phyloP scores from a whole-genome alignment of 352 stramenopile species.

The Globisporangium spiculum region DNA sequence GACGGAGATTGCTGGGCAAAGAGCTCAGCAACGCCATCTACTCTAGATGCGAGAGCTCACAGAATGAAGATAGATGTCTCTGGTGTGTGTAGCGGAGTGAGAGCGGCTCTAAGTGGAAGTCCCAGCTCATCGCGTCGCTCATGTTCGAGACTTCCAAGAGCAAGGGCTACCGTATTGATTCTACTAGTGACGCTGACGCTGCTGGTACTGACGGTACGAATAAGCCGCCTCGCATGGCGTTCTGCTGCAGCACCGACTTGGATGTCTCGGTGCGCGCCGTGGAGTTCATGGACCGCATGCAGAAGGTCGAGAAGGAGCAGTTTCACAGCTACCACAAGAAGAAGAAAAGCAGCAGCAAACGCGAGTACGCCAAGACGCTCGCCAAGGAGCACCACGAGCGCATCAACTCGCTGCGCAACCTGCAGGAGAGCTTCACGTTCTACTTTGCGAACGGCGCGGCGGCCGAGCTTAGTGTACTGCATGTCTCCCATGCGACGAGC shows the following conservation, averaged over 20 bases:
- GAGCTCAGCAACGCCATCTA: no score
- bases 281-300: slow-evolving; percentile 63
- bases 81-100: no score
- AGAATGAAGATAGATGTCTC: no score
- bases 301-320: slow-evolving; percentile 41
- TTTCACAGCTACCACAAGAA: slow-evolving; percentile 32
- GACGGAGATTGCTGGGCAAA: no score
- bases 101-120: no score
- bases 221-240: slow-evolving; percentile 49
- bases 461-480: slow-evolving; percentile 34
- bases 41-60: no score
- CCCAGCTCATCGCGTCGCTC: slow-evolving; percentile 60
- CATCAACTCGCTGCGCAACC: slow-evolving; percentile 51
- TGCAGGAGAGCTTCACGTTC: slow-evolving; percentile 81
- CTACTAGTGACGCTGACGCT: slow-evolving; percentile 7
- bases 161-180: slow-evolving; percentile 18
- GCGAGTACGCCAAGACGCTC: slow-evolving; percentile 24
- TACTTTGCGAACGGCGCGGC: slow-evolving; percentile 82
- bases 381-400: slow-evolving; percentile 62
- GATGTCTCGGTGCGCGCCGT: slow-evolving; percentile 77
- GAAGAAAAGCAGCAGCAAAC: slow-evolving; percentile 27
- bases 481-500: no score
- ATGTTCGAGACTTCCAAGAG: slow-evolving; percentile 45
- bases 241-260: slow-evolving; percentile 80
- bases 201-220: slow-evolving; percentile 1